phyloP scores from a whole-genome alignment of 2,329 filamentous ascomycete genomes.

The Penicillium corylophilum region DNA sequence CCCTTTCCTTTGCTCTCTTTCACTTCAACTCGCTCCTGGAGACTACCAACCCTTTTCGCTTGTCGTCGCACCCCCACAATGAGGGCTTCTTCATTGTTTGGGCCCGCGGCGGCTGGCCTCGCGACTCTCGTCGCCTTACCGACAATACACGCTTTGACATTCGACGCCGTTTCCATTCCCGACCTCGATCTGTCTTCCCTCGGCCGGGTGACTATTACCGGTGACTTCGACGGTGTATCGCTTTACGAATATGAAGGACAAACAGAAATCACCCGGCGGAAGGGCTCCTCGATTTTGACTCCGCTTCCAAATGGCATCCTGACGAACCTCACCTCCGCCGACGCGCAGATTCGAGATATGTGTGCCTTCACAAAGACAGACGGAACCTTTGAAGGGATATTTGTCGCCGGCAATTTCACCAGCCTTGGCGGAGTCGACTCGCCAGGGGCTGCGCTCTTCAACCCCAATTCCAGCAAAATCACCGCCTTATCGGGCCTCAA shows the following conservation, averaged over 20 bases:
- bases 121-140: slow-evolving; percentile 32
- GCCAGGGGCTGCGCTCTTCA: slow-evolving; percentile 75
- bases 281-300: slow-evolving; percentile 78
- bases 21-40: slow-evolving; percentile 3
- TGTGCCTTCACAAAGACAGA: slow-evolving; percentile 71
- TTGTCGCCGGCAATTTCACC: slow-evolving; percentile 94
- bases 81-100: slow-evolving; percentile 47
- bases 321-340: slow-evolving; percentile 68
- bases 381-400: slow-evolving; percentile 68
- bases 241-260: slow-evolving; percentile 84
- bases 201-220: slow-evolving; percentile 79
- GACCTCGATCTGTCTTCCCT: slow-evolving; percentile 70
- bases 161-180: slow-evolving; percentile 37
- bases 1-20: slow-evolving; percentile 13
- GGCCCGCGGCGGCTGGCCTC: slow-evolving; percentile 44
- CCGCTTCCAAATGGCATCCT: slow-evolving; percentile 84
- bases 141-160: slow-evolving; percentile 33
- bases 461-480: slow-evolving; percentile 68
- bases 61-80: slow-evolving; percentile 45
- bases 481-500: slow-evolving; percentile 76
- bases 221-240: slow-evolving; percentile 89
- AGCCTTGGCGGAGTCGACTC: slow-evolving; percentile 76
- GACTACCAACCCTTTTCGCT: slow-evolving; percentile 13
- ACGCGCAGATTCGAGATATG: slow-evolving; percentile 85
- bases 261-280: slow-evolving; percentile 58